Evolutionary conservation across 768 basidiomycete species (phyloP).

Genomic region (Lactifluus rugatus): DNA sequence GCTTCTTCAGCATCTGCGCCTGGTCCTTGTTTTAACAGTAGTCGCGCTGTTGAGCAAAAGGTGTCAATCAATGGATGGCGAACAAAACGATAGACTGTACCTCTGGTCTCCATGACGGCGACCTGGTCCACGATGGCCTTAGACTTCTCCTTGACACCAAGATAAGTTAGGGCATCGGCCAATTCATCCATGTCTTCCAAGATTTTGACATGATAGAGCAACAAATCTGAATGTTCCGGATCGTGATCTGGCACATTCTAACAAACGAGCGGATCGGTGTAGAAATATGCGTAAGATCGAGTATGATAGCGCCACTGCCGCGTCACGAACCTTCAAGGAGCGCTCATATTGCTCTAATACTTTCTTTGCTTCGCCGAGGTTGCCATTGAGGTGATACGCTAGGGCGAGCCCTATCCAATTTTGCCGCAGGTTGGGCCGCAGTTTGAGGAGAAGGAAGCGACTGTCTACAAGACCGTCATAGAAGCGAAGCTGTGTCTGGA

Average conservation of each 20-base stretch:
- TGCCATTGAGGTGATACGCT: constrained; percentile 77
- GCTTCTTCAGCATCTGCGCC: constrained; percentile 67
- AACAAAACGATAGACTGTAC: constrained; percentile 26
- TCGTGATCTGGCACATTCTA: constrained; percentile 74
- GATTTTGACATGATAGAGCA: constrained; percentile 66
- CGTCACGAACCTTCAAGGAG: constrained; percentile 55
- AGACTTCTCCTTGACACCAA: constrained; percentile 56
- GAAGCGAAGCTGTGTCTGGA: constrained; percentile 80
- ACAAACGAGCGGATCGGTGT: constrained; percentile 3
- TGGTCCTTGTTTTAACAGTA: constrained; percentile 56
- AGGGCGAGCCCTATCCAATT: constrained; percentile 89
- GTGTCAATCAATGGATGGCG: not conserved
- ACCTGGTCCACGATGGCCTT: constrained; percentile 63
- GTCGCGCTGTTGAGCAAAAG: constrained; percentile 43
- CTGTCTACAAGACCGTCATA: constrained; percentile 75
- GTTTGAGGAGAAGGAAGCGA: constrained; percentile 65
- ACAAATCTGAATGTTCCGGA: constrained; percentile 72
- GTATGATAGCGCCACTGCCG: not conserved
- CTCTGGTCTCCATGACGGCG: constrained; percentile 57
- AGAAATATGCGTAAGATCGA: not conserved
- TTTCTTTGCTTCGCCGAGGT: constrained; percentile 56
- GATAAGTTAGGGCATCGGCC: constrained; percentile 46
- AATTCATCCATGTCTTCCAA: constrained; percentile 65
- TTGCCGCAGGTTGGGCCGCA: constrained; percentile 74
- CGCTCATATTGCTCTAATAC: constrained; percentile 64